Base-by-base conservation (phyloP, 768 basidiomycete species). In the Lyophyllum decastes region DNA sequence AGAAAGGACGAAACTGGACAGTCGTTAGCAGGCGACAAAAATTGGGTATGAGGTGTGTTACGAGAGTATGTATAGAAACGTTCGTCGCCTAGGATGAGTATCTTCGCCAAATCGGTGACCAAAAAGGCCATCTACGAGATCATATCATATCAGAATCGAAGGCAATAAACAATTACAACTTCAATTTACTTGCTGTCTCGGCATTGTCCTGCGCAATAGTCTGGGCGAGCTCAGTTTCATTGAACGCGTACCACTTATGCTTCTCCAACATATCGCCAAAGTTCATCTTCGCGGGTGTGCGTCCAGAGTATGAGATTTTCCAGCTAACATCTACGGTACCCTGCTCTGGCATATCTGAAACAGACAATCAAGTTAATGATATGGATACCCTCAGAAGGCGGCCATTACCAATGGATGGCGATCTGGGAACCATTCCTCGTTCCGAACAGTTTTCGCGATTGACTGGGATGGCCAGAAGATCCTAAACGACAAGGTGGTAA, bases 381-480 rank as follows among this genome's bases (percentile, higher is more conserved):
- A 41, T 41, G 11, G 40, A 41, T 19, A 16, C 40, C n/a, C 19
- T 19, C 30, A 5, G 52, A 5, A 16, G 46, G 4, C 9, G 16
- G 14, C 11, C 8, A 6, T 43, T n/a, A 40, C 41, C 52, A 43
- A 27, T 16, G 41, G 38, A 38, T 10, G 57, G 16, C 22, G 41
- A 26, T 4, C 40, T 19, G 43, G 34, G 7, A 6, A 8, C 33
- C 27, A 43, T 35, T 4, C 17, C 26, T 35, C 1, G 25, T 4
- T 21, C 33, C 6, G 52, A 24, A 45, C 68, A 71, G 17, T 64
- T 62, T 54, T 71, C 68, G 1, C 73, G 67, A 24, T 66, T 61
- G 0, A 74, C 64, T 16, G 75, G 72, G 16, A 72, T 56, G 5
- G 67, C 61, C 12, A 72, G 51, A 16, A 74, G 60, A 47, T 76